These are phyloP conservation scores for Rhodosporidiobolus odoratus DNA, from an alignment of 768 basidiomycete genomes.

Conservation along the genomic window DNA sequence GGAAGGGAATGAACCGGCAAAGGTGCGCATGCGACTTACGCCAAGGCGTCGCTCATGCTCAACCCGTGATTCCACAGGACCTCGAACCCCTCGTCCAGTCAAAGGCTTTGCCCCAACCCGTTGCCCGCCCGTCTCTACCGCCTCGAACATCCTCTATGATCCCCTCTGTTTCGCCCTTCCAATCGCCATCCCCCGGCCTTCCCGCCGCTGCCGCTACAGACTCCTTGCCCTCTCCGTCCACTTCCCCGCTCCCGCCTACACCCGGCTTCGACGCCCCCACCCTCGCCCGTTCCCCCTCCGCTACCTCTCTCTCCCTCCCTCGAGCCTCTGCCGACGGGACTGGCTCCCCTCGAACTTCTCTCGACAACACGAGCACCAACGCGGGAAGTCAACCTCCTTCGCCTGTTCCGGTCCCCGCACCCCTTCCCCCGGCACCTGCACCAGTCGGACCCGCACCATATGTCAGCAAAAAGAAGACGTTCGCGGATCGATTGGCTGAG, in stretches of 20 bases:
- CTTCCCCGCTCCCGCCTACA: not conserved
- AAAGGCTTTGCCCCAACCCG: constrained; percentile 4
- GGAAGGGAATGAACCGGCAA: constrained; percentile 26
- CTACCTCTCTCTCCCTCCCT: not conserved
- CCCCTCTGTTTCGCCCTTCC: not conserved
- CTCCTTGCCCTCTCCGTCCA: not conserved
- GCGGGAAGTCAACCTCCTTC: not conserved
- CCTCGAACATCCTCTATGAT: constrained; percentile 2
- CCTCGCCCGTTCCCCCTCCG: not conserved
- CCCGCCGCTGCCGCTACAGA: not conserved
- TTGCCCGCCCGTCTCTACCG: not conserved
- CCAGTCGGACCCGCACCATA: not conserved
- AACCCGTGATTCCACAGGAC: not conserved
- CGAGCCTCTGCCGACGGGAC: not conserved
- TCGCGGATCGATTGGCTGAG: constrained; percentile 28
- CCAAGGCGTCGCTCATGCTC: fast-evolving
- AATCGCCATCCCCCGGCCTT: not conserved
- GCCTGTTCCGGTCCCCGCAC: not conserved
- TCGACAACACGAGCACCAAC: not conserved
- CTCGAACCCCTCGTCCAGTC: constrained; percentile 33
- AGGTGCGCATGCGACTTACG: not conserved
- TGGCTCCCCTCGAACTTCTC: constrained; percentile 6
- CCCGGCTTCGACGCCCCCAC: not conserved
- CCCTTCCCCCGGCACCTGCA: constrained; percentile 5
- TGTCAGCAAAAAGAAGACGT: constrained; percentile 18